phyloP scores from a whole-genome alignment of 139 green algal species.

The Astrephomene gubernaculifera region DNA sequence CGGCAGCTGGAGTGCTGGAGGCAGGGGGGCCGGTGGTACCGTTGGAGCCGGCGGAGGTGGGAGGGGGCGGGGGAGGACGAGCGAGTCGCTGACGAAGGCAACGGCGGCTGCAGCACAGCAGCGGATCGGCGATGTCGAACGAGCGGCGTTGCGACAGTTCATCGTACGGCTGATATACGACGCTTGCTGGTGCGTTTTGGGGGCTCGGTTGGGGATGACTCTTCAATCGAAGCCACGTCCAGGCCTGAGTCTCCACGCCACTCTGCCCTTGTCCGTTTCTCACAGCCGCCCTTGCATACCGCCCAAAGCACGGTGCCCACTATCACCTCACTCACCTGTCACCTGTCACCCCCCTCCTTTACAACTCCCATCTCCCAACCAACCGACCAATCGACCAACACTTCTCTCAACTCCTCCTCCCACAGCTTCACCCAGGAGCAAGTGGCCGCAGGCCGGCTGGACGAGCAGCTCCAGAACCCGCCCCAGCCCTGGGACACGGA shows the following conservation, averaged over 20 bases:
- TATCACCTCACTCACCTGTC: too few species aligned
- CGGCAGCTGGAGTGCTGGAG: not conserved
- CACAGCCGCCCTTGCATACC: too few species aligned
- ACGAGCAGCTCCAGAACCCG: not conserved
- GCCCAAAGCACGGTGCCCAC: too few species aligned
- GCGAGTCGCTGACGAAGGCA: not conserved
- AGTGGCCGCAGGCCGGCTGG: slow-evolving; percentile 6
- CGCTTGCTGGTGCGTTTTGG: slow-evolving; percentile 10
- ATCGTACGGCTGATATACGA: slow-evolving; percentile 35
- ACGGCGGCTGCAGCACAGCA: not conserved
- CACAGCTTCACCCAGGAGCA: slow-evolving; percentile 10
- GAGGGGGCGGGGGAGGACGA: not conserved
- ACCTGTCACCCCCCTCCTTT: too few species aligned
- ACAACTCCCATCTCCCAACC: not conserved
- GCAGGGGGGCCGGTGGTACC: not conserved
- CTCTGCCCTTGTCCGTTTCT: too few species aligned
- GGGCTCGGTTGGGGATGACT: too few species aligned
- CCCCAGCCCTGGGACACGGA: not conserved
- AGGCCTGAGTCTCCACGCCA: too few species aligned
- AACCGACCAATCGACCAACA: not conserved
- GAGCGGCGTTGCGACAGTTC: slow-evolving; percentile 27
- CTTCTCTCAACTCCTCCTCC: not conserved
- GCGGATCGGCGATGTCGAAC: not conserved
- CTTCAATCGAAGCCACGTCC: too few species aligned
- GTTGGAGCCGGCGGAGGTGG: not conserved